Conservation (phyloP, 257 asterid genomes). For the Penstemon eatonii region DNA sequence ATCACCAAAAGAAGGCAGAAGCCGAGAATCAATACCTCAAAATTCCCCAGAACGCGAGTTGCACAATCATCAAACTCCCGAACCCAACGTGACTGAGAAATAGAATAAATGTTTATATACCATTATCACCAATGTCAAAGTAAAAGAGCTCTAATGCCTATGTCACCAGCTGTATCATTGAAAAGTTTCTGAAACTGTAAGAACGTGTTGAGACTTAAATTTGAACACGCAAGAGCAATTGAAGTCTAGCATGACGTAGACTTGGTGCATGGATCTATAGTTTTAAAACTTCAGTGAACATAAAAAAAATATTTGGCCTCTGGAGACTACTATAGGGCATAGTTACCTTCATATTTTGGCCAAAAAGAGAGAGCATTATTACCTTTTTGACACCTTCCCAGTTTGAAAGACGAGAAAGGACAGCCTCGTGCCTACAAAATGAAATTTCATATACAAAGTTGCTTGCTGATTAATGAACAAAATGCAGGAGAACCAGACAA, state of each 20-base stretch:
- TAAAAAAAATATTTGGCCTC: background rate
- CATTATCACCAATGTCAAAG: conserved; percentile 6
- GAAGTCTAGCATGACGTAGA: background rate
- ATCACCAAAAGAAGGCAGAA: conserved; percentile 13
- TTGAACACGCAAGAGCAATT: background rate
- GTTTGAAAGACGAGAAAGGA: conserved; percentile 74
- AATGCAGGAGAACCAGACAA: conserved; percentile 8
- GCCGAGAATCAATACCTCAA: conserved; percentile 54
- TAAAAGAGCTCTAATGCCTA: background rate
- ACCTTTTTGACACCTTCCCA: conserved; percentile 95
- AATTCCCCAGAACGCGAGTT: conserved; percentile 71
- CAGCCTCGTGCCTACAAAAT: conserved; percentile 66
- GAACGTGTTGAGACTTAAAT: background rate
- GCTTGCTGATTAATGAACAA: conserved; percentile 14
- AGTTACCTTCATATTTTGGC: too few species aligned
- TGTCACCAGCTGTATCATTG: conserved; percentile 1
- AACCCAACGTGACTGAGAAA: conserved; percentile 58
- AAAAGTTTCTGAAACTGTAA: background rate
- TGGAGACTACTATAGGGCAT: too few species aligned
- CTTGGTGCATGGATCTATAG: background rate
- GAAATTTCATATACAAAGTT: conserved; percentile 21
- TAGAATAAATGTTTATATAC: conserved; percentile 16
- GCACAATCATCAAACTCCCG: conserved; percentile 82
- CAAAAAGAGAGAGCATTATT: conserved; percentile 10
- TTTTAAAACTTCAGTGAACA: background rate